These are phyloP conservation scores for Phanerochaete sordida DNA, from an alignment of 768 basidiomycete species.

Conservation along the genomic window DNA sequence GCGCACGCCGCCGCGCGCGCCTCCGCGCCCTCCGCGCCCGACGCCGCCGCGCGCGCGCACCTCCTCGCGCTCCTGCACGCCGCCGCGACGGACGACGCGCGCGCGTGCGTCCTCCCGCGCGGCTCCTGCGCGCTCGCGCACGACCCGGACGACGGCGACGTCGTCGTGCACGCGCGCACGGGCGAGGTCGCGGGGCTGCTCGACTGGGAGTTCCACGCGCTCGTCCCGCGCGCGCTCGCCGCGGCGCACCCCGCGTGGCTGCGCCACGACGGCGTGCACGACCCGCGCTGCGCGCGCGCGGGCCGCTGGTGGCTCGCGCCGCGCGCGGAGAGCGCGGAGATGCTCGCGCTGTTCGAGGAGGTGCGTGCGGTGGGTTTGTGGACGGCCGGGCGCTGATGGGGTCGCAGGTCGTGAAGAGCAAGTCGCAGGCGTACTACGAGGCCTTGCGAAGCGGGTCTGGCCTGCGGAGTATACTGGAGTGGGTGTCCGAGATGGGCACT, in stretches of 20 bases:
- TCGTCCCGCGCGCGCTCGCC: slow-evolving; percentile 20
- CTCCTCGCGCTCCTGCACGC: not conserved
- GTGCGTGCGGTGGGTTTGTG: not conserved
- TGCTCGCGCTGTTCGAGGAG: slow-evolving; percentile 5
- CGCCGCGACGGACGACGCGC: not conserved
- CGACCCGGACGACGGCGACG: slow-evolving; percentile 14
- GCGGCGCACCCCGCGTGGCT: slow-evolving; percentile 24
- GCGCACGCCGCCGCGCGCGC: not conserved
- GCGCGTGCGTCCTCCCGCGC: not conserved
- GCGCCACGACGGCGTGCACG: slow-evolving; percentile 17
- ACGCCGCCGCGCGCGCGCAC: not conserved
- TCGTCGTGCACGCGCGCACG: slow-evolving; percentile 15
- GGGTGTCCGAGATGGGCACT: not conserved
- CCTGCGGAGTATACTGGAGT: not conserved
- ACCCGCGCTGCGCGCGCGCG: slow-evolving; percentile 11
- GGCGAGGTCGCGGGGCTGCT: slow-evolving; percentile 17
- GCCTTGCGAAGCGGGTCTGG: not conserved
- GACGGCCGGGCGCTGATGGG: not conserved
- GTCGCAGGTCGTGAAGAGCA: not conserved
- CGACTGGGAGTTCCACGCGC: slow-evolving; percentile 22
- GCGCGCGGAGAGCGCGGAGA: slow-evolving; percentile 1
- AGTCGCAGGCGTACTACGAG: not conserved
- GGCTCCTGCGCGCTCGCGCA: slow-evolving; percentile 17
- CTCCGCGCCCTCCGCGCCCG: not conserved
- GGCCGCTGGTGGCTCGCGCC: slow-evolving; percentile 1